phyloP scores from a whole-genome alignment of 192 early-diverging fungal species.

The Glomus cerebriforme region DNA sequence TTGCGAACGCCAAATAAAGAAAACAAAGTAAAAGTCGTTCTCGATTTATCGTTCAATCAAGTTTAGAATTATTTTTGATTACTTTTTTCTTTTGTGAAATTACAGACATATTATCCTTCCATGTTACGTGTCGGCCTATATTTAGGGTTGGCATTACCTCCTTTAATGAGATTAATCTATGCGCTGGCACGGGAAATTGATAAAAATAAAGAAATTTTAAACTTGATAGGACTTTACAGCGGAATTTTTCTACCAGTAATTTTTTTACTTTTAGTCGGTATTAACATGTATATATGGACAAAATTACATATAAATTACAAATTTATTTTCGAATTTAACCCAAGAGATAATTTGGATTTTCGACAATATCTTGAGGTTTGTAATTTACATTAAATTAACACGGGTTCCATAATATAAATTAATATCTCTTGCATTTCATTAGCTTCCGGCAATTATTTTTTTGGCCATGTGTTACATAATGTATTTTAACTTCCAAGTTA shows the following conservation, averaged over 20 bases:
- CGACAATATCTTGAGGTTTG: conserved; percentile 70
- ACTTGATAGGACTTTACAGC: conserved; percentile 54
- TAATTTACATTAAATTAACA: background rate
- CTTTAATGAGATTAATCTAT: conserved; percentile 54
- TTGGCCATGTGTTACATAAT: background rate
- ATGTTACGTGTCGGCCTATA: conserved; percentile 59
- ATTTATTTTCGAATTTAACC: conserved; percentile 80
- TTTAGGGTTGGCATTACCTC: conserved; percentile 57
- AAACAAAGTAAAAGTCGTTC: conserved; percentile 12
- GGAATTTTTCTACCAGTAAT: conserved; percentile 61
- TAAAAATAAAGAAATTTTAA: no score
- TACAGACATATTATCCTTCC: conserved; percentile 24
- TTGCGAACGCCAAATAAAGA: conserved; percentile 54
- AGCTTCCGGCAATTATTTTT: background rate
- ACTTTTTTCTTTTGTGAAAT: background rate
- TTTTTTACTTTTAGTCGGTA: conserved; percentile 61
- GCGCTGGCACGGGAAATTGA: conserved; percentile 30
- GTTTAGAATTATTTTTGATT: background rate
- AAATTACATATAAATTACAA: conserved; percentile 74
- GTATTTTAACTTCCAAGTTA: background rate
- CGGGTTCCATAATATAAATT: background rate
- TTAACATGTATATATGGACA: conserved; percentile 67
- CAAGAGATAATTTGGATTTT: conserved; percentile 66
- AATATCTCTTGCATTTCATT: background rate
- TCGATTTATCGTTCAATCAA: background rate